phyloP scores from a whole-genome alignment of 148 eudicot genomes.

The Rhododendron simsii region DNA sequence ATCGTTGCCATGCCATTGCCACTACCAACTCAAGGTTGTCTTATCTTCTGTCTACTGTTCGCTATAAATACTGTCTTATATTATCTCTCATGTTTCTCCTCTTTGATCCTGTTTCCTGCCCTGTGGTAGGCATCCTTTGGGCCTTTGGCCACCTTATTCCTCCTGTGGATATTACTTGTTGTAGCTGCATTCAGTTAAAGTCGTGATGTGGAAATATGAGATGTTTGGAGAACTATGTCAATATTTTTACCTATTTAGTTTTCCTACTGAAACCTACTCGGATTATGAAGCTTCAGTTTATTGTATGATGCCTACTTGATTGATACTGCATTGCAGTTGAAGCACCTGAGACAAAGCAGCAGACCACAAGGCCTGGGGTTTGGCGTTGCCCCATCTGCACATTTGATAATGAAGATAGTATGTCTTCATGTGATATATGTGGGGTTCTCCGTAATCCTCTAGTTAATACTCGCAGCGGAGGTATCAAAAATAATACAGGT shows the following conservation, averaged over 20 bases:
- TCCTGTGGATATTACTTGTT: background rate
- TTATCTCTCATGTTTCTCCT: background rate
- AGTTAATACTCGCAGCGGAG: conserved; percentile 28
- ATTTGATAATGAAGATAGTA: conserved; percentile 72
- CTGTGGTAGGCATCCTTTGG: background rate
- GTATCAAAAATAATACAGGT: conserved; percentile 45
- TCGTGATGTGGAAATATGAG: background rate
- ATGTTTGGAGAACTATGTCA: background rate
- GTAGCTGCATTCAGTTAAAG: background rate
- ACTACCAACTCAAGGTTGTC: background rate
- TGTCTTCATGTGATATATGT: conserved; percentile 87
- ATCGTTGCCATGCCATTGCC: background rate
- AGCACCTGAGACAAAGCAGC: conserved; percentile 29
- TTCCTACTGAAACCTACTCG: background rate
- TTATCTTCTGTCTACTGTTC: background rate
- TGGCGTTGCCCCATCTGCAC: conserved; percentile 93
- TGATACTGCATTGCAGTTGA: conserved; percentile 22
- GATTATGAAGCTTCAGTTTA: background rate
- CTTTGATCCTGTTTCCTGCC: background rate
- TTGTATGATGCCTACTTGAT: conserved; percentile 5
- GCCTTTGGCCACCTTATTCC: conserved; percentile 1
- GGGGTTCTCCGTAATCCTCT: conserved; percentile 75
- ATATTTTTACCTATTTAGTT: background rate
- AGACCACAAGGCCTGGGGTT: conserved; percentile 35
- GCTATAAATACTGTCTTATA: background rate